These are phyloP conservation scores for Verticillium zaregamsianum DNA, from an alignment of 2,329 filamentous ascomycete species.

Conservation along the genomic window DNA sequence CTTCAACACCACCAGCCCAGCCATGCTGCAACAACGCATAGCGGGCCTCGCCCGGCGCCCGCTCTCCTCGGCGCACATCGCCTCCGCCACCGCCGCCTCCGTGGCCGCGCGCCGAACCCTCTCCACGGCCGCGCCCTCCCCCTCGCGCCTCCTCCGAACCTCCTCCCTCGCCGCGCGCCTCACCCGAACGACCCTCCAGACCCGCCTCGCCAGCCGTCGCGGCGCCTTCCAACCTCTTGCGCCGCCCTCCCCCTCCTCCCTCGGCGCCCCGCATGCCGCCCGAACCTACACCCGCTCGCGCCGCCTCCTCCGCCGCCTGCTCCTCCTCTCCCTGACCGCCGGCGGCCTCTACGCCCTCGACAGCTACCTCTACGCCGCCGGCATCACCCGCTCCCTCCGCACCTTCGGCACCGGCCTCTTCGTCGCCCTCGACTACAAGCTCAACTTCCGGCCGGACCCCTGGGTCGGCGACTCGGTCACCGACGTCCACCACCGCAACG, in stretches of 20 bases:
- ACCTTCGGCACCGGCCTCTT: slow-evolving; percentile 78
- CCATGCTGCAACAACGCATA: slow-evolving; percentile 22
- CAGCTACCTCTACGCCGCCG: slow-evolving; percentile 70
- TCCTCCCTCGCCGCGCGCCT: neutral
- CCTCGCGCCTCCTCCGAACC: neutral
- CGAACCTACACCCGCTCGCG: slow-evolving; percentile 67
- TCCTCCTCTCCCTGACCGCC: slow-evolving; percentile 55
- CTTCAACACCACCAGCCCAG: slow-evolving; percentile 11
- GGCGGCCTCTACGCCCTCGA: slow-evolving; percentile 67
- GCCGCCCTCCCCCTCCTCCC: slow-evolving; percentile 73
- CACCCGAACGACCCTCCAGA: neutral
- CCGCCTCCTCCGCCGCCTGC: slow-evolving; percentile 73
- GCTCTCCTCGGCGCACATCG: slow-evolving; percentile 7
- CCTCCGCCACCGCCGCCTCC: slow-evolving; percentile 4
- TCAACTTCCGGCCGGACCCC: slow-evolving; percentile 86
- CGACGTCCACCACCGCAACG: slow-evolving; percentile 79
- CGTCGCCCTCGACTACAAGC: slow-evolving; percentile 89
- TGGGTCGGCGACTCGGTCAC: slow-evolving; percentile 67
- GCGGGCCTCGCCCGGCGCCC: slow-evolving; percentile 15
- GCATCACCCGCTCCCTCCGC: slow-evolving; percentile 70
- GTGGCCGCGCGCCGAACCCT: neutral
- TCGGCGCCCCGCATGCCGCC: slow-evolving; percentile 67
- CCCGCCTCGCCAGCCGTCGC: neutral
- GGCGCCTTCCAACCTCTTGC: slow-evolving; percentile 44
- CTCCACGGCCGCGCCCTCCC: neutral